Evolutionary conservation across 345 rosid genomes (phyloP), one percentile per base, ranked within the genome.

Genomic region (Aquilaria sinensis): DNA sequence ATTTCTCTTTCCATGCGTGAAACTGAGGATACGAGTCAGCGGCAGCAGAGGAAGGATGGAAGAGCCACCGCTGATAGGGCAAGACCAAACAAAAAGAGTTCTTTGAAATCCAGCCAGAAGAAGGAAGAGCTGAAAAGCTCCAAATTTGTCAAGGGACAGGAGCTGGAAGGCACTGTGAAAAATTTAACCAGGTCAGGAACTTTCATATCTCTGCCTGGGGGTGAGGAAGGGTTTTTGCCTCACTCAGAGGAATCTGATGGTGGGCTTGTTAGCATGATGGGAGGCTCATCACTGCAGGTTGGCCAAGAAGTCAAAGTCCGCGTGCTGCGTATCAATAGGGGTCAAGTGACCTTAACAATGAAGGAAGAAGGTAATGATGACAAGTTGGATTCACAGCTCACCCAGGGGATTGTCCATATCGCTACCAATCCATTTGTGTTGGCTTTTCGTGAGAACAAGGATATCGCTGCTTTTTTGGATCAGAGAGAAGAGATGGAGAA

Each of bases 161-260:
- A 83, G n/a, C 72, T 90, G 57, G 85, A 77, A 43, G 98, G 96
- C 41, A 82, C 83, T 0, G 93, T 89, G 46, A 89, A 93, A 79
- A 89, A 84, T 69, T 64, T 87, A 56, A 72, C 83, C 34, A 78
- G 92, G 72, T 74, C 92, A 12, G 97, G 98, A 46, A 81, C 96
- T 57, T 89, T 92, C 74, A 84, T 92, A 37, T 72, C 92, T 15
- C 92, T 93, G 45, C 90, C 96, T 2, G 96, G 84, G 68, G 94
- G 94, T 6, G 97, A 86, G 69, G 96, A 93, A 77, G 97, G 98
- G 67, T 90, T 93, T 75, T 69, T 90, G 16, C 97, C 98, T 1
- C 34, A 71, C 3, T 69, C 86, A 58, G 96, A 93, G 76, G 98
- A 86, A 78, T 64, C 89, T 49, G 87, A 83, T 71, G 88, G 71